Evolutionary conservation across 805 yeast species (phyloP), one percentile per base, ranked within the genome.

Genomic region (Soucietia sequanensis): DNA sequence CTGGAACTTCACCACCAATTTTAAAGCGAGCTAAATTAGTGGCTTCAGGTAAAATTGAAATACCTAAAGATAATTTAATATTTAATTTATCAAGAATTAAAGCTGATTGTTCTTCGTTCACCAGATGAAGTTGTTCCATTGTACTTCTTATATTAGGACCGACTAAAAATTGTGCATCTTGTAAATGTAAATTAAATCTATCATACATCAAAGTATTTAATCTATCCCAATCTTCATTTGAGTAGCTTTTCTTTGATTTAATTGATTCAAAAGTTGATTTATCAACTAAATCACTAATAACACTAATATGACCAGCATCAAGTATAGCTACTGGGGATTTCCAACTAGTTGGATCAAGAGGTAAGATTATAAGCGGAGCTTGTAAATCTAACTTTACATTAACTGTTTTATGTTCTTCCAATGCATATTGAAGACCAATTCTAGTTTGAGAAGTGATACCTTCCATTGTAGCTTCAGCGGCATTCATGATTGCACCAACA

Each of bases 281-380:
- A 30, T 84, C 85, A 3, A 81, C 93, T 26, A 91, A 70, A 48
- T 90, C 93, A 53, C 96, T 86, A 2, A 69, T 62, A 11, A 93
- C 78, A 44, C 88, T 81, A 16, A 95, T 82, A 57, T 91, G 96
- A 52, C 99, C 99, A 6, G 97, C 96, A 69, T 93, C 98, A 35
- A 93, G 70, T 13, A 93, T 78, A 3, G 90, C 86, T 44, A 95
- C 95, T 0, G 97, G 95, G 0, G 97, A 80, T 26, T 81, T 71
- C 80, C 87, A 81, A 43, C 76, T 77, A 9, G 78, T 71, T 0
- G 95, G 84, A 50, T 88, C 86, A 21, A 88, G 66, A 0, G 99
- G 99, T 12, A 93, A 48, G 6, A 91, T 83, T 15, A 95, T 79
- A 45, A 93, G 67, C 0, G 99, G 99, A 0, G 98, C 95, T 52